phyloP scores from a whole-genome alignment of 345 rosid genomes.

The Sapria himalayana region DNA sequence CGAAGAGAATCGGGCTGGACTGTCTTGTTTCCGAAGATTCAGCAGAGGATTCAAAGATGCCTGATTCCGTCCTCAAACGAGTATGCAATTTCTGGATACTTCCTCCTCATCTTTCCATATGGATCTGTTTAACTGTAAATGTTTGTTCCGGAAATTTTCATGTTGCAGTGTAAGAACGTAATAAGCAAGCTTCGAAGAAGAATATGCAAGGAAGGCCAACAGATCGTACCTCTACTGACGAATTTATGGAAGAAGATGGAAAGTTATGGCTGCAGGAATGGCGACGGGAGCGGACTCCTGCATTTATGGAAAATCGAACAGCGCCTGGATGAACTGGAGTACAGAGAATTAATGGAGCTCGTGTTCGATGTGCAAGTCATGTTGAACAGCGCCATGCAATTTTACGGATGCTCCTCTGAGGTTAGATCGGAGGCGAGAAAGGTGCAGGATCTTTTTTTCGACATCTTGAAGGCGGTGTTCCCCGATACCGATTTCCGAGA shows the following conservation, averaged over 20 bases:
- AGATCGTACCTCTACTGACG: conserved; percentile 76
- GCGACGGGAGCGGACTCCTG: conserved; percentile 48
- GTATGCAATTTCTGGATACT: conserved; percentile 17
- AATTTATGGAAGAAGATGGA: conserved; percentile 78
- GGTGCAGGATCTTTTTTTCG: conserved; percentile 94
- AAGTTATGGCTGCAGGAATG: conserved; percentile 36
- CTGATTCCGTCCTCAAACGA: conserved; percentile 68
- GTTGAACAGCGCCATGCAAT: conserved; percentile 78
- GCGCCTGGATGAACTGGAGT: conserved; percentile 70
- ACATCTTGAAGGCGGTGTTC: conserved; percentile 75
- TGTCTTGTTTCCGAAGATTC: no score
- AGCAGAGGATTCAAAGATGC: no score
- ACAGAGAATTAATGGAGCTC: conserved; percentile 62
- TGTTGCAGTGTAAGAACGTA: conserved; percentile 73
- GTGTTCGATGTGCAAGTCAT: conserved; percentile 74
- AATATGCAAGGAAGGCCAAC: conserved; percentile 84
- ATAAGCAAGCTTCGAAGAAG: conserved; percentile 77
- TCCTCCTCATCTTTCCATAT: background rate
- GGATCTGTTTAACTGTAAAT: background rate
- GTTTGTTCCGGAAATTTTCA: conserved; percentile 9
- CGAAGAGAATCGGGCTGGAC: conserved; percentile 53
- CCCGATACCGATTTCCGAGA: conserved; percentile 78
- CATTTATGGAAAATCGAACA: conserved; percentile 74
- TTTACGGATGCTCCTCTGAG: conserved; percentile 79
- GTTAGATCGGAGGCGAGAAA: conserved; percentile 88